Base-by-base conservation (phyloP, 495 filamentous ascomycete species). In the Hyaloscypha finlandica region DNA sequence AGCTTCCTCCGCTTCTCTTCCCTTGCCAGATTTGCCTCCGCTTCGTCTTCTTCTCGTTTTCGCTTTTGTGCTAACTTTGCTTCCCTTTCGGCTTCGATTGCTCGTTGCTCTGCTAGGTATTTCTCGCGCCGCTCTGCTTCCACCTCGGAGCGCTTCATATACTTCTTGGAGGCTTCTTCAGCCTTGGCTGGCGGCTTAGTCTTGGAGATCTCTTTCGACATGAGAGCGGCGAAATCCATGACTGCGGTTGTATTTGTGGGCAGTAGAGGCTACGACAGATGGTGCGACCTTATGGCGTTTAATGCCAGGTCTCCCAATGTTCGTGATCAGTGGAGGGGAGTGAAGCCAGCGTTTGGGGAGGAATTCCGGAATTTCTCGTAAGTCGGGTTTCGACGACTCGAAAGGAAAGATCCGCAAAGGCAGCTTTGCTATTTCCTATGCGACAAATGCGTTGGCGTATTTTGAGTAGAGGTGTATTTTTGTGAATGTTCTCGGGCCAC, bases 171-270 rank as follows among this genome's bases (percentile, higher is more conserved):
- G 25, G 79, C 72, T 14, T 77, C 75, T 61, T 68, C 63, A 22
- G 62, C 11, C 67, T 78, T 73, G 56, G 65, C 30, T 48, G 11
- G 2, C 52, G 42, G 67, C 16, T 51, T 45, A 4, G 68, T 74
- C 77, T 90, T 91, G 68, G 86, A 81, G 76, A 97, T 96, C 77
- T 96, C 91, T 66, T 90, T 87, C 71, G 90, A 86, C 91, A 99
- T 94, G 51, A 99, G 82, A 11, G 92, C 84, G 57, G 92, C 92
- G 83, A 99, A 97, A 77, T 99, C 93, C 95, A 99, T 99, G 74
- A 31, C 80, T 73, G 65, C 54, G 61, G 64, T 61, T 11, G 29
- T 53, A 19, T 19, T 1, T 48, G 11, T 48, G 16, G 42, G 14
- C 16, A 19, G 16, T 19, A 48, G 16, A 48, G 42, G 16, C 42